Evolutionary conservation across 768 basidiomycete species (phyloP).

Genomic region (Dioszegia crocea): DNA sequence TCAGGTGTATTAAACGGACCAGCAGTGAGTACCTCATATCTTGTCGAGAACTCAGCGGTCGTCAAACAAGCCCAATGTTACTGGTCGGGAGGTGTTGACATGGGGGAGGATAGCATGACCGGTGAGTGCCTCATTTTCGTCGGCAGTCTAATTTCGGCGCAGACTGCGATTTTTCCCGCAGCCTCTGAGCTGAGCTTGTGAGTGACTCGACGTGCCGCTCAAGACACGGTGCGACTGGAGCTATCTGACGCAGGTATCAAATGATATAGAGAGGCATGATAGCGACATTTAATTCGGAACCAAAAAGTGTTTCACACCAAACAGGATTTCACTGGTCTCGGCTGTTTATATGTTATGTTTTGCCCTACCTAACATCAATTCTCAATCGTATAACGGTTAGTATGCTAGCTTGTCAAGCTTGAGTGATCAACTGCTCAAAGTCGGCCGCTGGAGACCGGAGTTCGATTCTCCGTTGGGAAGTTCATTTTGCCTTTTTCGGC

Average conservation of each 20-base stretch:
- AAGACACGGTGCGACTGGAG: too few species aligned
- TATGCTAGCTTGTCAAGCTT: slow-evolving; percentile 15
- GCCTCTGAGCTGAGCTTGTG: too few species aligned
- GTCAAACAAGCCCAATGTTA: neutral
- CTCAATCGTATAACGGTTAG: slow-evolving; percentile 18
- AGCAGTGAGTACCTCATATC: too few species aligned
- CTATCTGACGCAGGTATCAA: too few species aligned
- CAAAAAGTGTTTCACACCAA: too few species aligned
- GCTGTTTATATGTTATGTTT: neutral
- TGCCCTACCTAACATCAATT: neutral
- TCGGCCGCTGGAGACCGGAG: slow-evolving; percentile 12
- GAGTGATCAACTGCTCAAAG: neutral
- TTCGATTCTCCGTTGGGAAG: slow-evolving; percentile 17
- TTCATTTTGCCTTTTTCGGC: neutral
- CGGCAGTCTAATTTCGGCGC: too few species aligned
- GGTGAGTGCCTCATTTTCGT: neutral
- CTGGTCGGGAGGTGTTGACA: neutral
- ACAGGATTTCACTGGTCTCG: too few species aligned
- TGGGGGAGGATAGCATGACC: neutral
- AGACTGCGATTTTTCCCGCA: neutral
- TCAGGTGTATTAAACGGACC: too few species aligned
- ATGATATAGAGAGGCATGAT: too few species aligned
- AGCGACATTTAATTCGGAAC: too few species aligned
- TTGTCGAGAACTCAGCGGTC: neutral
- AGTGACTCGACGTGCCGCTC: too few species aligned